Base-by-base conservation (phyloP, 768 basidiomycete genomes). In the Pulveroboletus sp. region DNA sequence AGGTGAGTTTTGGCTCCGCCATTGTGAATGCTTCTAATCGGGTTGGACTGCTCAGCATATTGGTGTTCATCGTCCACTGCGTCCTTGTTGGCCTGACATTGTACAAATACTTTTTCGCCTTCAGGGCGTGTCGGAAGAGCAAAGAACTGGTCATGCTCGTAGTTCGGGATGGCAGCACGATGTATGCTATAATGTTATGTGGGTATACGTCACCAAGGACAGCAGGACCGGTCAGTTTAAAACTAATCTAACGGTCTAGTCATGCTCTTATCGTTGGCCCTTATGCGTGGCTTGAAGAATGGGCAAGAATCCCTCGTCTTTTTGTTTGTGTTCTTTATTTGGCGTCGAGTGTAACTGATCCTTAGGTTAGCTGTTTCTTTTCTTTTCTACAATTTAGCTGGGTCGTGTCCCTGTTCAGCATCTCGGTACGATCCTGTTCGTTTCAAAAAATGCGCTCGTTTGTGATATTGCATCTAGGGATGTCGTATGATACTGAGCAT, bases 401-500 rank as follows among this genome's bases (percentile, higher is more conserved):
- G 61, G 3, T 12, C 27, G 51, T 50, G 10, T 18, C 52, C 18
- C 3, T 57, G 15, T n/a, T 32, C 30, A 63, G 58, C 30, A 12
- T 51, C 38, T 21, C 39, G 5, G 61, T 62, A 57, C 12, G 55
- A 21, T 9, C 39, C 3, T 26, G 6, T 48, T 37, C 27, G 2
- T 8, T 36, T 46, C 31, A 3, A 28, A 8, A 15, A 38, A 35
- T 17, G 10, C 1, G 26, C 11, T 38, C 17, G 11, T 15, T 48
- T 18, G 28, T 31, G 12, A 38, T 24, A 27, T 36, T 27, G 1
- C 6, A 17, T 32, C 26, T 31, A 66, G 64, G 66, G 61, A 4
- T 66, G 66, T 48, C 50, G 39, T n/a, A 41, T 64, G 47, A 53
- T 68, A 38, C 24, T 59, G 3, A 57, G 53, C 35, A 64, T 59